Evolutionary conservation across 2,329 filamentous ascomycete genomes (phyloP).

Genomic region (Penicillium palitans): DNA sequence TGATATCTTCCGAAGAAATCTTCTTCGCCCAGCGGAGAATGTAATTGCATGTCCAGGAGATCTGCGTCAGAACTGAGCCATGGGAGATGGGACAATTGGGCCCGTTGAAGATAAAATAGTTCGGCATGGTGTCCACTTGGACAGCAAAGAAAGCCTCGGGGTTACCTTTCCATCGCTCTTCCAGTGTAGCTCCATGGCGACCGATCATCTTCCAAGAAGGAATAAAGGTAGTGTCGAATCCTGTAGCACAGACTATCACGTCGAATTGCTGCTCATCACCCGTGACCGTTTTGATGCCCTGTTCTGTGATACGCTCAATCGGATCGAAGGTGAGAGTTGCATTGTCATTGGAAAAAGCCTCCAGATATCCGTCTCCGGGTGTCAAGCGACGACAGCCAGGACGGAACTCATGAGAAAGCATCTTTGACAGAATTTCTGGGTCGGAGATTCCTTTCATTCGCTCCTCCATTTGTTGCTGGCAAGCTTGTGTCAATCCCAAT

Average conservation of each 20-base stretch:
- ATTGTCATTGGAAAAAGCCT: conserved; percentile 47
- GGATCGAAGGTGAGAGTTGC: conserved; percentile 34
- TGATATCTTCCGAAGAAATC: conserved; percentile 36
- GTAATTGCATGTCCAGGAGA: conserved; percentile 9
- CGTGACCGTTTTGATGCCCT: conserved; percentile 25
- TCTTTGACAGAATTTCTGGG: neutral
- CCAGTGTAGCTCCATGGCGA: conserved; percentile 26
- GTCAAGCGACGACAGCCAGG: conserved; percentile 52
- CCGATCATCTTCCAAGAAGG: conserved; percentile 31
- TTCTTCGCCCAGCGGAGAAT: conserved; percentile 30
- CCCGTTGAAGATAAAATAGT: conserved; percentile 37
- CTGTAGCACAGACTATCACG: conserved; percentile 36
- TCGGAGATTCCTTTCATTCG: conserved; percentile 3
- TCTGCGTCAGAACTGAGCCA: conserved; percentile 24
- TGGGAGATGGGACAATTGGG: conserved; percentile 31
- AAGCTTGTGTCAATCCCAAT: neutral
- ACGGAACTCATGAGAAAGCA: conserved; percentile 23
- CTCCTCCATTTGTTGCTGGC: neutral
- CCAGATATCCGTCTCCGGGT: conserved; percentile 54
- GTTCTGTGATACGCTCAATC: conserved; percentile 36
- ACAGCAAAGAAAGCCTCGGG: conserved; percentile 31
- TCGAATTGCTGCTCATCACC: conserved; percentile 27
- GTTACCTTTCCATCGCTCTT: conserved; percentile 27
- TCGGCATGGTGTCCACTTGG: conserved; percentile 29
- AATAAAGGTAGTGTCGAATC: conserved; percentile 33